Evolutionary conservation across 2,329 filamentous ascomycete species (phyloP).

Genomic region (Microdochium trichocladiopsis): DNA sequence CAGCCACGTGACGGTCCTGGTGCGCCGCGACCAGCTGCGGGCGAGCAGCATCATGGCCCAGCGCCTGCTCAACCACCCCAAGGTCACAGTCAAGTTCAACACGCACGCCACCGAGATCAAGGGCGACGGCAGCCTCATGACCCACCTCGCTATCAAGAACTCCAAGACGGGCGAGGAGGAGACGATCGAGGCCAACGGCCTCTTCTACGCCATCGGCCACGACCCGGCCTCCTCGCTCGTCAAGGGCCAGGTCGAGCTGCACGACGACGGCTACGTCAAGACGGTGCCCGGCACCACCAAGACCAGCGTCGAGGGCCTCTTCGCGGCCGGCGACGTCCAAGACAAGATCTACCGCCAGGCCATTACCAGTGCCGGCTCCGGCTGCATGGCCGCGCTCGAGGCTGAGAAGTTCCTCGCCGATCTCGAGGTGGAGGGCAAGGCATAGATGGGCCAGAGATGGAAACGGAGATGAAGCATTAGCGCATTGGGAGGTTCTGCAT

Average conservation of each 20-base stretch:
- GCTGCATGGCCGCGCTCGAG: conserved; percentile 91
- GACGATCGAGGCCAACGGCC: conserved; percentile 80
- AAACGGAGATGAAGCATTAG: background rate
- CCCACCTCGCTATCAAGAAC: conserved; percentile 77
- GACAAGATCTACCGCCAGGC: conserved; percentile 98
- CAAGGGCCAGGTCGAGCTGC: conserved; percentile 82
- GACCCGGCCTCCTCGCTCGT: conserved; percentile 85
- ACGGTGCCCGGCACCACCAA: conserved; percentile 83
- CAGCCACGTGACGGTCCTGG: conserved; percentile 87
- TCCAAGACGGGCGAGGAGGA: conserved; percentile 68
- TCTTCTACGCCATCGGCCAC: conserved; percentile 97
- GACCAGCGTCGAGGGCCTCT: conserved; percentile 87
- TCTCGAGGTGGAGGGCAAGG: conserved; percentile 45
- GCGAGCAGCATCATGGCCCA: conserved; percentile 91
- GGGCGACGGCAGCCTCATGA: conserved; percentile 86
- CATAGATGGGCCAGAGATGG: background rate
- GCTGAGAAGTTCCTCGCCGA: conserved; percentile 91
- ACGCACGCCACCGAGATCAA: conserved; percentile 73
- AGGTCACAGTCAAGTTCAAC: conserved; percentile 88
- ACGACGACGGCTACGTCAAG: conserved; percentile 84
- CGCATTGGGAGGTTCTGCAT: too few species aligned
- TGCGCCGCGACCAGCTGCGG: conserved; percentile 77
- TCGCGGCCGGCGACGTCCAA: conserved; percentile 95
- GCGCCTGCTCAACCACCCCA: conserved; percentile 73
- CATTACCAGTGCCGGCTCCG: conserved; percentile 92